These are phyloP conservation scores for Andrographis paniculata DNA, from an alignment of 305 asterid species.

Conservation along the genomic window DNA sequence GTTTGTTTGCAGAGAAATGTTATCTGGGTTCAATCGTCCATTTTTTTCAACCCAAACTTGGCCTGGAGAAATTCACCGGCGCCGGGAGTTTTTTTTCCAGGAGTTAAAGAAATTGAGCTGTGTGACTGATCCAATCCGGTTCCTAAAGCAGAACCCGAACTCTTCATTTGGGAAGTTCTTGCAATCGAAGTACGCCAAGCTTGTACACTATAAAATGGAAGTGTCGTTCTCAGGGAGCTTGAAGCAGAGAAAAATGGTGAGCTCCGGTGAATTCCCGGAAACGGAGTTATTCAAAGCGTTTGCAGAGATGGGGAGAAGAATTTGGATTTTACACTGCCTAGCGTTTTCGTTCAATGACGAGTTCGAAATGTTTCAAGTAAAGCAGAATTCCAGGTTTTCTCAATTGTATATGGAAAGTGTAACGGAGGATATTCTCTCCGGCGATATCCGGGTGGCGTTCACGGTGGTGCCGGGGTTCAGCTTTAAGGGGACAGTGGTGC, in stretches of 20 bases:
- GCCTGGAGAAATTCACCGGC: slow-evolving; percentile 22
- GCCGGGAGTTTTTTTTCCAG: slow-evolving; percentile 44
- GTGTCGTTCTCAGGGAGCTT: slow-evolving; percentile 56
- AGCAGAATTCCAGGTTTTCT: slow-evolving; percentile 38
- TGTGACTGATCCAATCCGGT: slow-evolving; percentile 28
- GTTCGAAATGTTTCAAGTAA: slow-evolving; percentile 49
- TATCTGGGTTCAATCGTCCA: slow-evolving; percentile 35
- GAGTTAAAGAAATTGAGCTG: slow-evolving; percentile 51
- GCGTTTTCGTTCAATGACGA: slow-evolving; percentile 42
- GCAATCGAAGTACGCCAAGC: slow-evolving; percentile 47
- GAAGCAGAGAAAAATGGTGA: slow-evolving; percentile 53
- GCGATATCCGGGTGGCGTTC: slow-evolving; percentile 52
- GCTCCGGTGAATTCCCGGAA: slow-evolving; percentile 54
- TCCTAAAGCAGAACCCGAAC: slow-evolving; percentile 44
- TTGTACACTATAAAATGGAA: slow-evolving; percentile 78
- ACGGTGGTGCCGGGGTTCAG: slow-evolving; percentile 84
- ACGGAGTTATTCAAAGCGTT: slow-evolving; percentile 57
- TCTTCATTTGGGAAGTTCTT: slow-evolving; percentile 46
- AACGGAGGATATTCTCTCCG: slow-evolving; percentile 42
- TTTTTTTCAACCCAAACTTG: slow-evolving; percentile 24
- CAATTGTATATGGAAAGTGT: slow-evolving; percentile 78
- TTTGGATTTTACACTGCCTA: slow-evolving; percentile 62
- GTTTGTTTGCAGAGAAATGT: slow-evolving; percentile 54
- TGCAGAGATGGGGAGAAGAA: slow-evolving; percentile 65
- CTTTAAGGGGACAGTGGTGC: slow-evolving; percentile 60